Percentiles rank a stretch among this genome's conserved stretches.
Evolutionary conservation across 371 early-diverging fungal species (phyloP).

Genomic region (Haplosporangium sp.): DNA sequence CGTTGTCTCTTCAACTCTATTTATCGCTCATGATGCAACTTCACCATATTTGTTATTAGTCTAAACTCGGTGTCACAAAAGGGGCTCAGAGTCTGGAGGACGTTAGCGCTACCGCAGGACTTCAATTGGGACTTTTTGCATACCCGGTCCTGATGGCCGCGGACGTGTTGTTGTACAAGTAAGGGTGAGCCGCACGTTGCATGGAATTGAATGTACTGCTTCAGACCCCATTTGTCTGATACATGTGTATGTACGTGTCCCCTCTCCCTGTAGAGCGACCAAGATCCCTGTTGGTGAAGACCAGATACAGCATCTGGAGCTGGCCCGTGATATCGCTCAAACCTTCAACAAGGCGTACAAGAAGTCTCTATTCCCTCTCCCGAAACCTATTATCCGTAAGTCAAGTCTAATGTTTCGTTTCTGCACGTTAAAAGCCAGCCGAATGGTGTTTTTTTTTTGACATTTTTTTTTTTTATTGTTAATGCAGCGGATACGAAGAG

Average conservation of each 20-base stretch:
- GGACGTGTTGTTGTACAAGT: conserved; percentile 91
- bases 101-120: conserved; percentile 60
- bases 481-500: conserved; percentile 69
- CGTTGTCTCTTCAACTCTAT: not conserved
- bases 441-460: not conserved
- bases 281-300: conserved; percentile 96
- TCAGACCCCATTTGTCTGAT: no score
- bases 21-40: no score
- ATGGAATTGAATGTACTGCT: no score
- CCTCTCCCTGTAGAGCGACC: conserved; percentile 68
- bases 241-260: no score
- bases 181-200: conserved; percentile 10
- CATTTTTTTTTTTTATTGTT: not conserved
- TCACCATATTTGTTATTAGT: conserved; percentile 17
- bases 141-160: conserved; percentile 96
- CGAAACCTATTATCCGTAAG: conserved; percentile 74
- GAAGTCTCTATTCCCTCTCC: conserved; percentile 71
- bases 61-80: conserved; percentile 60
- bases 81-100: conserved; percentile 59
- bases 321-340: conserved; percentile 81
- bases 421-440: not conserved
- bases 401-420: conserved; percentile 3
- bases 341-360: conserved; percentile 80
- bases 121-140: conserved; percentile 85
- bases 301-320: conserved; percentile 92